Evolutionary conservation across 2,329 filamentous ascomycete genomes (phyloP).

Genomic region (Albifimbria verrucaria): DNA sequence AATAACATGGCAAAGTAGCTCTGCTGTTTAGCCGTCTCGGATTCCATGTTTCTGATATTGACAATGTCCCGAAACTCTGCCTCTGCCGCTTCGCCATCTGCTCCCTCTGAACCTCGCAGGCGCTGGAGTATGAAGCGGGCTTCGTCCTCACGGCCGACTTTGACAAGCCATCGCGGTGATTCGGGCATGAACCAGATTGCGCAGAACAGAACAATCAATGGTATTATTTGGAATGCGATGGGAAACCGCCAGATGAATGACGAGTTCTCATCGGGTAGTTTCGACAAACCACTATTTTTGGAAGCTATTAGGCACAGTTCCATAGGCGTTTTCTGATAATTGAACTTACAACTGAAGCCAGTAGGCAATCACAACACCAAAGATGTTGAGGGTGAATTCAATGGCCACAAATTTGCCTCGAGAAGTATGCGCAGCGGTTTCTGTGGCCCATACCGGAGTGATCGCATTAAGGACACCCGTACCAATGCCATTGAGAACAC

Average conservation of each 20-base stretch:
- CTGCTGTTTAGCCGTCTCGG: conserved; percentile 53
- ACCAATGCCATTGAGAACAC: conserved; percentile 40
- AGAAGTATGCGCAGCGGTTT: conserved; percentile 64
- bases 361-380: conserved; percentile 43
- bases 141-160: conserved; percentile 63
- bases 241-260: conserved; percentile 66
- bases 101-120: conserved; percentile 56
- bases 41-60: conserved; percentile 59
- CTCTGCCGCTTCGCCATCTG: conserved; percentile 52
- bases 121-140: conserved; percentile 62
- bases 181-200: conserved; percentile 67
- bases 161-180: conserved; percentile 64
- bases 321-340: background rate
- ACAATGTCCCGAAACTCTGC: conserved; percentile 67
- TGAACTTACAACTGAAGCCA: conserved; percentile 49
- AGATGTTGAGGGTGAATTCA: conserved; percentile 38
- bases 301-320: no score
- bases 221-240: conserved; percentile 66
- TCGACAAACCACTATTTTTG: conserved; percentile 50
- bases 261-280: conserved; percentile 54
- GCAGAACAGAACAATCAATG: conserved; percentile 53
- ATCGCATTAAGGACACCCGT: conserved; percentile 69
- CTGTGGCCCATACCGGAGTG: conserved; percentile 68
- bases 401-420: conserved; percentile 67
- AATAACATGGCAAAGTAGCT: conserved; percentile 66